phyloP scores from a whole-genome alignment of 129 eudicot genomes.

The Apium graveolens region DNA sequence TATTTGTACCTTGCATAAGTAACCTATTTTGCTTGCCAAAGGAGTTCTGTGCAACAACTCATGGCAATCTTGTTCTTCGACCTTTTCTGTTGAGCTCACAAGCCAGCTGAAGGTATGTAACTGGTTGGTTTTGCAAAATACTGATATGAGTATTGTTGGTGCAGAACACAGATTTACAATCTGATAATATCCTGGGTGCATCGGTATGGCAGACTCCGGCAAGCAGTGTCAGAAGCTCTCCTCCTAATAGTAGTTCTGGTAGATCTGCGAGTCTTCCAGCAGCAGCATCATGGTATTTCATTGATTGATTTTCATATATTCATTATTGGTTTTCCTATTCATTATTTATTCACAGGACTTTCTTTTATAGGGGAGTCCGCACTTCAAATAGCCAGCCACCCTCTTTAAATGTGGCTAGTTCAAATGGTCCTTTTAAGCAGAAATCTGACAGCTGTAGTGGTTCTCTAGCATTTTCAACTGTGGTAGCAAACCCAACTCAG shows the following conservation, averaged over 20 bases:
- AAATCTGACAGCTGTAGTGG: constrained; percentile 37
- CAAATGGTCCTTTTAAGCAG: constrained; percentile 47
- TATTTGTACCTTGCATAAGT: not conserved
- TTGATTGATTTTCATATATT: not conserved
- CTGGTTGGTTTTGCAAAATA: not conserved
- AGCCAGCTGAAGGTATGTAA: not conserved
- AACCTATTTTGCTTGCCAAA: not conserved
- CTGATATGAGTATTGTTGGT: constrained; percentile 4
- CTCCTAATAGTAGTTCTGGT: constrained; percentile 86
- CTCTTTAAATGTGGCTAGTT: constrained; percentile 32
- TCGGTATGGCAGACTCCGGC: constrained; percentile 41
- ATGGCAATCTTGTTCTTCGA: not conserved
- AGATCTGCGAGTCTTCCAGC: constrained; percentile 84
- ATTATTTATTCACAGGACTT: not conserved
- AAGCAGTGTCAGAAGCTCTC: constrained; percentile 48
- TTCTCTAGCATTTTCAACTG: constrained; percentile 34
- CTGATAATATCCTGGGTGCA: constrained; percentile 8
- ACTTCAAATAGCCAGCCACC: constrained; percentile 44
- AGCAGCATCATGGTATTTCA: constrained; percentile 80
- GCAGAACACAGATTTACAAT: constrained; percentile 7
- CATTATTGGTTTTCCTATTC: not conserved
- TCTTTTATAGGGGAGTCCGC: constrained; percentile 63
- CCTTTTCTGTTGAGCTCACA: not conserved
- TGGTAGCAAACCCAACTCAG: constrained; percentile 32
- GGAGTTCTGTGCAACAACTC: not conserved